Base-by-base conservation (phyloP, 192 early-diverging fungal species). In the Podila epigama region DNA sequence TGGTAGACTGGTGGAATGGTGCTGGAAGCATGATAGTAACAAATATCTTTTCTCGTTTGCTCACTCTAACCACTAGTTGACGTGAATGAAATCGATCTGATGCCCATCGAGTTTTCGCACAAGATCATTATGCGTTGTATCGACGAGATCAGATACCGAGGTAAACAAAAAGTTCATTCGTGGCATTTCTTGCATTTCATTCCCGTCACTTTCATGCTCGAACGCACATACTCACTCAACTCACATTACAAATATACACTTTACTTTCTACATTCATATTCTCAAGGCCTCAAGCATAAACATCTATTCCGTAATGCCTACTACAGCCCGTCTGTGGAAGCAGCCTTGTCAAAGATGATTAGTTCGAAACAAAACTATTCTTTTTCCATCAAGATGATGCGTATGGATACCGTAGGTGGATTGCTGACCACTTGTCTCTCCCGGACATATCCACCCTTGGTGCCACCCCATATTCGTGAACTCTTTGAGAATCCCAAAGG, bases 401-500 rank as follows among this genome's bases (percentile, higher is more conserved):
- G 73, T 20, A 35, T 77, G 20, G 73, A 77, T 53, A 77, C 73
- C 11, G 66, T 77, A 10, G 73, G 53, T 32, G 73, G 73, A 0
- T 40, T 77, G 31, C 36, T 77, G 40, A 77, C 66, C 10, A 77
- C 73, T 2, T 55, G 56, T 3, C 60, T 77, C 1, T 77, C 73
- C 2, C 41, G 73, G 3, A 77, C 73, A 1, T 68, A 58, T 22
- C 73, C 73, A 27, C 66, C 73, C 5, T 66, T 77, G 16, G 68
- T 77, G 20, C 73, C 73, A 13, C 31, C 25, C 2, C 36, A 57
- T 5, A 41, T 68, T n/a, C 66, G 51, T 3, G 61, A 77, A n/a
- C 27, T 68, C 33, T 64, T 77, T 62, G 54, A 77, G 40, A 64
- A 60, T 18, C 73, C 73, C 54, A 77, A 77, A 63, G 73, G 73